phyloP scores from a whole-genome alignment of 768 basidiomycete genomes.

The Paxillus involutus region DNA sequence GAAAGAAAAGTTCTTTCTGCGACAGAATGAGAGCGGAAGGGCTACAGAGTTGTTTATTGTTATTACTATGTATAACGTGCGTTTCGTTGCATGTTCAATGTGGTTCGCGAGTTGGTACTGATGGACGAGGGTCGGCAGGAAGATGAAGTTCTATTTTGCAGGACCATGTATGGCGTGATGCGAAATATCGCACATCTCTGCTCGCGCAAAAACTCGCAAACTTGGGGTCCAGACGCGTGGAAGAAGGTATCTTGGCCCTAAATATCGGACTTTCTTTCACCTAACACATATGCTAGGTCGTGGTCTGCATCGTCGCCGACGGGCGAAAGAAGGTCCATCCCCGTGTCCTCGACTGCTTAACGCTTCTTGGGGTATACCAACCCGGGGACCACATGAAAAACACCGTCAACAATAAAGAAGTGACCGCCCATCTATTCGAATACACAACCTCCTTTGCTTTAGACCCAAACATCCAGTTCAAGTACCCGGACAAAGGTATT shows the following conservation, averaged over 20 bases:
- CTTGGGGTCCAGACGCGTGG: constrained; percentile 97
- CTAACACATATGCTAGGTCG: constrained; percentile 52
- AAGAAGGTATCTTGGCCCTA: constrained; percentile 64
- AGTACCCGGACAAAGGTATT: constrained; percentile 89
- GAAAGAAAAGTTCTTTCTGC: constrained; percentile 76
- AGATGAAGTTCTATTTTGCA: constrained; percentile 86
- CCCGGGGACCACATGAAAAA: constrained; percentile 61
- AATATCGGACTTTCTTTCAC: not conserved
- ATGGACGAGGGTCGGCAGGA: constrained; percentile 46
- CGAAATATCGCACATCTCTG: constrained; percentile 79
- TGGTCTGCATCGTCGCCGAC: constrained; percentile 90
- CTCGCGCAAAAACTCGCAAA: constrained; percentile 85
- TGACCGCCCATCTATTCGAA: constrained; percentile 80
- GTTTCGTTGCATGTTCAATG: constrained; percentile 26
- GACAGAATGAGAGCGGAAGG: constrained; percentile 78
- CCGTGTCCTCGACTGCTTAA: constrained; percentile 84
- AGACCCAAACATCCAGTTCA: constrained; percentile 79
- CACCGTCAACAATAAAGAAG: constrained; percentile 68
- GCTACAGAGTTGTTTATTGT: constrained; percentile 91
- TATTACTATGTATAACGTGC: constrained; percentile 95
- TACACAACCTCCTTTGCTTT: constrained; percentile 81
- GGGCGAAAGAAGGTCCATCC: constrained; percentile 83
- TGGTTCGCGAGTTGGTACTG: constrained; percentile 9
- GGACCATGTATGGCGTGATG: constrained; percentile 96
- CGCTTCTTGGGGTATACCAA: constrained; percentile 92